Evolutionary conservation across 2,329 filamentous ascomycete species (phyloP), one percentile per base, ranked within the genome.

Genomic region (Arthrobotrys iridis): DNA sequence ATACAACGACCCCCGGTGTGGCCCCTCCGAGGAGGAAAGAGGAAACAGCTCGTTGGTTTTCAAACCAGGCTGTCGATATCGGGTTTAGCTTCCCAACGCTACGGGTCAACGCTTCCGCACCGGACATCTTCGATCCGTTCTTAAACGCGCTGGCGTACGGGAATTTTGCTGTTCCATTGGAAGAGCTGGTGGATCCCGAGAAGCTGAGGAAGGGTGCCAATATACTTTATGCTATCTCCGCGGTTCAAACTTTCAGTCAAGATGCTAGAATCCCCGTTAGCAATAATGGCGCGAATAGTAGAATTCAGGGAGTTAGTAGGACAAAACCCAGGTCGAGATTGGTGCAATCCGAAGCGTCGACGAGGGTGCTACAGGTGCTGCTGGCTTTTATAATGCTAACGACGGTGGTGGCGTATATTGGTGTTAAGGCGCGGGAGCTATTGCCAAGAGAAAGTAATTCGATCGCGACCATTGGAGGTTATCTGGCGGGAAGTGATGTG

Each of bases 401-500:
- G 26, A 79, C 77, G 15, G 50, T 79, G 18, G 79, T 72, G 4
- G 77, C 78, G 18, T 78, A 79, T 63, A 66, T 79, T 13, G 46
- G 79, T 4, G 72, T 81, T 46, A 75, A 76, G 2, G 59, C 78
- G 3, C 74, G 75, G 3, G 76, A 77, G 20, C 66, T 82, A 4
- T 65, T 82, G 10, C 79, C 80, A 3, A 79, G 81, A 15, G 79
- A 81, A 46, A 80, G 80, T 22, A 80, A 79, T 64, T 80, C 78
- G 15, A 80, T 81, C 24, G 80, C 79, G 0, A 80, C 80, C 3
- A 77, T 78, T 4, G 80, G 80, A 0, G 77, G 78, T 2, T 65
- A 81, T 50, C 50, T 82, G 7, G 79, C 79, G 0, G 79, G 79
- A 0, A 78, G 79, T 8, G 78, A 78, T 60, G 76, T 81, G 55